Percentiles rank a stretch among this genome's conserved stretches.
Conservation (phyloP, 345 rosid genomes). For the Lagerstroemia speciosa region DNA sequence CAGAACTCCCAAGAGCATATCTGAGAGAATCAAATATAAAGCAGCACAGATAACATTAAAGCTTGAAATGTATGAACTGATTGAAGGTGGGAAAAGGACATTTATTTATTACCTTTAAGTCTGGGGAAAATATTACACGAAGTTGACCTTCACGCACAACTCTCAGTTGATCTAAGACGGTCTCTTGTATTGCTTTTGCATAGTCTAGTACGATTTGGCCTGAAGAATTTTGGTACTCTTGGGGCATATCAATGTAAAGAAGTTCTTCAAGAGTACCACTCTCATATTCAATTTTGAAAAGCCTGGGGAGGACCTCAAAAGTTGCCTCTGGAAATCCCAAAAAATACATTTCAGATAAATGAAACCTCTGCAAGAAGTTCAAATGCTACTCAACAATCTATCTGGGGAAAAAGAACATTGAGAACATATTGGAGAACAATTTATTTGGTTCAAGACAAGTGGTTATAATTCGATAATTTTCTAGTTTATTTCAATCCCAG, state of each 20-base stretch:
- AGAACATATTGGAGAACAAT: too few species aligned
- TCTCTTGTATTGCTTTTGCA: conserved; percentile 98
- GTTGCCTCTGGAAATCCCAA: conserved; percentile 62
- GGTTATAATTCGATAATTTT: neutral
- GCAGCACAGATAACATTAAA: neutral
- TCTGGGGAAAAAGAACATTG: neutral
- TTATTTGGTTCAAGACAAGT: too few species aligned
- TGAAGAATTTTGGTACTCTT: conserved; percentile 83
- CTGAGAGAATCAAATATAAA: conserved; percentile 27
- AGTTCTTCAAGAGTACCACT: conserved; percentile 98
- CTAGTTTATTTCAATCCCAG: neutral
- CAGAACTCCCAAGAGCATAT: conserved; percentile 98
- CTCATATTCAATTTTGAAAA: conserved; percentile 94
- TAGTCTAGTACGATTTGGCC: conserved; percentile 98
- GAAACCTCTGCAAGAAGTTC: too few species aligned
- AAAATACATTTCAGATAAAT: neutral
- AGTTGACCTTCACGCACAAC: conserved; percentile 99
- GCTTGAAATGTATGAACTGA: neutral
- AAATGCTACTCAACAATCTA: too few species aligned
- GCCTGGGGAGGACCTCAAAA: conserved; percentile 96
- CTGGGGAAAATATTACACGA: conserved; percentile 80
- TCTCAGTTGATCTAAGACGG: conserved; percentile 97
- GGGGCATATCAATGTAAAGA: conserved; percentile 93
- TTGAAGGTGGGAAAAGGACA: neutral
- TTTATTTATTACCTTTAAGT: conserved; percentile 64